Evolutionary conservation across 2,329 filamentous ascomycete species (phyloP).

Genomic region (Stenocarpella maydis): DNA sequence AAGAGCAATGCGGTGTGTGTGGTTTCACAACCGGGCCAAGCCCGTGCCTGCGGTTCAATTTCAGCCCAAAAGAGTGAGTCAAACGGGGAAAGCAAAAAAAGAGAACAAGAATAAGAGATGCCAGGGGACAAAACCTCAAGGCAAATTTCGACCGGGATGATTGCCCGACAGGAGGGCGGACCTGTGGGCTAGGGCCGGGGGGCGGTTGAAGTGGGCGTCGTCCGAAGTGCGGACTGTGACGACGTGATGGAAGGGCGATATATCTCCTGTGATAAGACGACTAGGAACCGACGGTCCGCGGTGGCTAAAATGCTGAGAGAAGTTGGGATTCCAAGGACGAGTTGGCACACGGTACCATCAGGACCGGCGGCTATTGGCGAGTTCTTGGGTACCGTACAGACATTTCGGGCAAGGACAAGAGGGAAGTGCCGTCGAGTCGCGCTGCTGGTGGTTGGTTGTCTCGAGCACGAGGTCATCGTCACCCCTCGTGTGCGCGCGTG

Average conservation of each 20-base stretch:
- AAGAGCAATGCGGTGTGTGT: not conserved
- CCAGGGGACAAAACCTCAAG: too few relatives aligned
- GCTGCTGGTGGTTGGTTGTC: not conserved
- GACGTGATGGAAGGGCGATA: not conserved
- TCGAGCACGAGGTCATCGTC: not conserved
- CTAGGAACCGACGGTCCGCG: constrained; percentile 5
- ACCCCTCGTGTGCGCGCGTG: not conserved
- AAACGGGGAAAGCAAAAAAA: not conserved
- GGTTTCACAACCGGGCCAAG: constrained; percentile 10
- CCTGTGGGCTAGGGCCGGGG: not conserved
- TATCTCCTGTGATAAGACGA: not conserved
- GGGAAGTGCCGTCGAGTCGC: not conserved
- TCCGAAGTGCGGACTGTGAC: not conserved
- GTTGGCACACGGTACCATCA: not conserved
- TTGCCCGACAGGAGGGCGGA: not conserved
- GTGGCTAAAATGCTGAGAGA: constrained; percentile 17
- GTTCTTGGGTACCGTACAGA: not conserved
- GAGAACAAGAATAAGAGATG: too few relatives aligned
- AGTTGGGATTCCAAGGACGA: not conserved
- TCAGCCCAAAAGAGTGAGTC: not conserved
- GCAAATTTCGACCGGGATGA: not conserved
- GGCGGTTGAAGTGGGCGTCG: constrained; percentile 14
- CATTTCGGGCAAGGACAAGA: not conserved
- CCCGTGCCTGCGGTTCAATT: constrained; percentile 4
- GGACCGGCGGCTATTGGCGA: not conserved